These are phyloP conservation scores for Solanum etuberosum DNA, from an alignment of 257 asterid species.

Conservation along the genomic window DNA sequence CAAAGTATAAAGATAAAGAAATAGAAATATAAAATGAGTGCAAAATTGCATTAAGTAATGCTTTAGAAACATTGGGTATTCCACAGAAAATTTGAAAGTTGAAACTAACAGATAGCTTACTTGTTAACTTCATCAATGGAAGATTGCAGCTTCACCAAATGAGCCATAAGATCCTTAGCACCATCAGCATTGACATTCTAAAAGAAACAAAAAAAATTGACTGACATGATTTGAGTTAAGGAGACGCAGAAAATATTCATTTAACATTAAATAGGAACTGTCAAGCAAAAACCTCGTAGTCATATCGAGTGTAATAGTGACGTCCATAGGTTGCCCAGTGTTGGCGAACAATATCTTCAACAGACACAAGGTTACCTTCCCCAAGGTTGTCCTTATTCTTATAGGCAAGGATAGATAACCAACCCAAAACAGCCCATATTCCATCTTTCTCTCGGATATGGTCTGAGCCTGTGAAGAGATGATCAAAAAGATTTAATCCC, in stretches of 20 bases:
- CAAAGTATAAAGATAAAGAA: neutral
- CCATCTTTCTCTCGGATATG: constrained; percentile 99
- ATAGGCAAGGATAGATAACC: constrained; percentile 86
- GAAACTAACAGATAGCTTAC: constrained; percentile 24
- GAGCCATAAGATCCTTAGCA: constrained; percentile 87
- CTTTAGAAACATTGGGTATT: constrained; percentile 1
- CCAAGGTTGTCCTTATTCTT: constrained; percentile 72
- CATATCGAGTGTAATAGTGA: constrained; percentile 94
- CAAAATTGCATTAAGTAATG: neutral
- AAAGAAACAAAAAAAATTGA: constrained; percentile 9
- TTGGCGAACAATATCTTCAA: constrained; percentile 91
- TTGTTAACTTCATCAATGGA: constrained; percentile 68
- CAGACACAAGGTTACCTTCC: constrained; percentile 69
- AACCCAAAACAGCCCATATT: constrained; percentile 98
- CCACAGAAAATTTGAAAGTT: neutral
- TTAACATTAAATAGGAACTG: neutral
- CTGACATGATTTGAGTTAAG: neutral
- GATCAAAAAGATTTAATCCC: neutral
- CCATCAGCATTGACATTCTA: constrained; percentile 83
- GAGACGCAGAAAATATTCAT: neutral
- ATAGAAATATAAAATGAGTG: neutral
- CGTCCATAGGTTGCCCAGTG: constrained; percentile 96
- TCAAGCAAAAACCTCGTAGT: constrained; percentile 59
- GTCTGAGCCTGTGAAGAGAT: constrained; percentile 65
- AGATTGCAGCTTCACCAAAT: constrained; percentile 87